Conservation (phyloP, 345 rosid genomes). For the Conringia planisiliqua region DNA sequence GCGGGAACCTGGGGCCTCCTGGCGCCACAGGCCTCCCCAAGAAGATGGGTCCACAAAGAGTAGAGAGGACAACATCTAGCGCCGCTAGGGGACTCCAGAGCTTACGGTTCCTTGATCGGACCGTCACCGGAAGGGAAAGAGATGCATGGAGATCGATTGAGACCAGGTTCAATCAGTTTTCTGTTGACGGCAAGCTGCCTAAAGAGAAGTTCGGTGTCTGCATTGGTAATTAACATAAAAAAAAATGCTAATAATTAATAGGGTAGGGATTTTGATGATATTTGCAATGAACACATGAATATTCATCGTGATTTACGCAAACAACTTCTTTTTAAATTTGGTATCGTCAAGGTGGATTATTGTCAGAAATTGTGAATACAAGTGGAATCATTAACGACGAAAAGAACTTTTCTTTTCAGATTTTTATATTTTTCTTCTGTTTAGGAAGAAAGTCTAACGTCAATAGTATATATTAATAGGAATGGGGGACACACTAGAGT, state of each 20-base stretch:
- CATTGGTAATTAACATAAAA: slow-evolving; percentile 45
- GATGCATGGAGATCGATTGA: slow-evolving; percentile 89
- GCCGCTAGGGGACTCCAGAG: slow-evolving; percentile 78
- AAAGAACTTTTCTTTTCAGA: background rate
- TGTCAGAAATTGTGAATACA: too few relatives aligned
- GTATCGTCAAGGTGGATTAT: too few relatives aligned
- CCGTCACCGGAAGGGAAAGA: slow-evolving; percentile 63
- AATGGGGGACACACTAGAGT: slow-evolving; percentile 87
- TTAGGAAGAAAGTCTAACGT: background rate
- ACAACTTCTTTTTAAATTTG: too few relatives aligned
- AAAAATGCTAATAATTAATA: background rate
- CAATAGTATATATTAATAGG: slow-evolving; percentile 38
- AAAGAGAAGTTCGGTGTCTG: slow-evolving; percentile 75
- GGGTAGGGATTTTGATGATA: background rate
- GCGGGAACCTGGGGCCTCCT: slow-evolving; percentile 31
- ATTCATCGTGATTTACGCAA: background rate
- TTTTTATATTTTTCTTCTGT: background rate
- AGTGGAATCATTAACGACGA: background rate
- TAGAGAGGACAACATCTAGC: slow-evolving; percentile 53
- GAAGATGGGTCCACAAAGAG: slow-evolving; percentile 28
- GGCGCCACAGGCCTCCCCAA: background rate
- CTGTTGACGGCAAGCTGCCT: slow-evolving; percentile 50
- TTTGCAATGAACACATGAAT: background rate
- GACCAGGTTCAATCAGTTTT: slow-evolving; percentile 62
- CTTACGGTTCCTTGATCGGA: slow-evolving; percentile 76